A percentile compares a stretch with the other conserved stretches of the same genome.
Conservation (phyloP, 2,329 filamentous ascomycete species). For the Fusarium brachygibbosum region DNA sequence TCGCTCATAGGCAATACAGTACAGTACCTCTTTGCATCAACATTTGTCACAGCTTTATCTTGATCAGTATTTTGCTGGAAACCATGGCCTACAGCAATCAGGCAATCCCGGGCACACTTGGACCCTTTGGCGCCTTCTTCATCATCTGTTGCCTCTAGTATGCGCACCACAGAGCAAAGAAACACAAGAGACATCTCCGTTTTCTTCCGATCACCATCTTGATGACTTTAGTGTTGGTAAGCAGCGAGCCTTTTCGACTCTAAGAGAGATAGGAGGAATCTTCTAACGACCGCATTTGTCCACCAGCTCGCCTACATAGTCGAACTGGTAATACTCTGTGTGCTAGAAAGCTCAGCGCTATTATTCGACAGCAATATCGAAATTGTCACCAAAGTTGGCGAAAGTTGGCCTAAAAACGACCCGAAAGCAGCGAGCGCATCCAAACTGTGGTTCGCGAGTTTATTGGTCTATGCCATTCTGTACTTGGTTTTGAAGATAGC, state of each 20-base stretch:
- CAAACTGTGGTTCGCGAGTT: constrained; percentile 63
- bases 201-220: constrained; percentile 46
- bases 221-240: constrained; percentile 54
- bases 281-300: too few species aligned
- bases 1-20: too few species aligned
- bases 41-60: not conserved
- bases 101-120: too few species aligned
- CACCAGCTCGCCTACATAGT: constrained; percentile 62
- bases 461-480: constrained; percentile 64
- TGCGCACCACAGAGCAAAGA: not conserved
- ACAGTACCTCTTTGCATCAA: not conserved
- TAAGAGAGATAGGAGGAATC: too few species aligned
- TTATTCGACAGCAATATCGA: constrained; percentile 65
- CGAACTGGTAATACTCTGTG: constrained; percentile 60
- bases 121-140: too few species aligned
- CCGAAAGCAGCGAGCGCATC: not conserved
- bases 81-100: too few species aligned
- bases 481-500: not conserved
- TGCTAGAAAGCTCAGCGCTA: constrained; percentile 59
- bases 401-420: not conserved
- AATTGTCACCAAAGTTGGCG: constrained; percentile 60
- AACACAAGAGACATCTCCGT: not conserved
- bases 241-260: constrained; percentile 28
- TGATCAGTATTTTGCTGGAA: not conserved
- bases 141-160: not conserved